Percentiles rank a stretch among this genome's conserved stretches.
These are phyloP conservation scores for Leptographium flavum DNA, from an alignment of 2,329 filamentous ascomycete species.

Conservation along the genomic window DNA sequence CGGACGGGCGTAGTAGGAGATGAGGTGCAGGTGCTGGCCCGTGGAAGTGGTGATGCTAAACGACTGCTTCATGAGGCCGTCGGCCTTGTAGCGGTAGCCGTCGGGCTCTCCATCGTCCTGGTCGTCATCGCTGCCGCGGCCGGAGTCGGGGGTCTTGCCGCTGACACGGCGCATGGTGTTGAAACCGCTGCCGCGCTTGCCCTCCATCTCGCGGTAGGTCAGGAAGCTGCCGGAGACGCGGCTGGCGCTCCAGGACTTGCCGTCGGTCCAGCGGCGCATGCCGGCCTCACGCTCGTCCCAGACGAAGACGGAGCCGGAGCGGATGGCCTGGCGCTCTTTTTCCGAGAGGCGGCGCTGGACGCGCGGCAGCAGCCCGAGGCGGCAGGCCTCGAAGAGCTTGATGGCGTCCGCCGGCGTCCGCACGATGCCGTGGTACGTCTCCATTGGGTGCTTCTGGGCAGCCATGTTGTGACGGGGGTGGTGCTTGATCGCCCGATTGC, in stretches of 20 bases:
- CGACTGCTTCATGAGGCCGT: conserved; percentile 98
- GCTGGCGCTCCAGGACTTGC: conserved; percentile 97
- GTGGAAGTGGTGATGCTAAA: conserved; percentile 94
- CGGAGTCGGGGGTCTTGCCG: conserved; percentile 73
- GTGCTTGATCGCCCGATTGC: not conserved
- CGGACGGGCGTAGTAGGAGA: conserved; percentile 87
- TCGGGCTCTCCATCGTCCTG: conserved; percentile 75
- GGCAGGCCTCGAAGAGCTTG: conserved; percentile 94
- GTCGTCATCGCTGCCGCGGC: conserved; percentile 69
- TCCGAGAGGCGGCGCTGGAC: conserved; percentile 89
- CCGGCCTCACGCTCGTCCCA: conserved; percentile 98
- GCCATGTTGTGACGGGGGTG: conserved; percentile 15
- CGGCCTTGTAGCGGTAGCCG: conserved; percentile 87
- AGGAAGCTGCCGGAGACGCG: conserved; percentile 94
- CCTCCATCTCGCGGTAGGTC: conserved; percentile 97
- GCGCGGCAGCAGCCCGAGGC: conserved; percentile 74
- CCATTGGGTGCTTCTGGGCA: conserved; percentile 42
- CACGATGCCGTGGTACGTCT: conserved; percentile 91
- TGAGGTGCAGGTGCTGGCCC: conserved; percentile 84
- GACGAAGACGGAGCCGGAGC: conserved; percentile 96
- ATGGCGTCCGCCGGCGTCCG: conserved; percentile 94
- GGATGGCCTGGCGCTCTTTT: conserved; percentile 91
- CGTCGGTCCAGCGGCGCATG: conserved; percentile 97
- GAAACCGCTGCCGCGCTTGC: conserved; percentile 77
- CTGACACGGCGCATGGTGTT: conserved; percentile 37